Conservation (phyloP, 73 alveolate genomes). For the Tetrahymena thermophila region DNA sequence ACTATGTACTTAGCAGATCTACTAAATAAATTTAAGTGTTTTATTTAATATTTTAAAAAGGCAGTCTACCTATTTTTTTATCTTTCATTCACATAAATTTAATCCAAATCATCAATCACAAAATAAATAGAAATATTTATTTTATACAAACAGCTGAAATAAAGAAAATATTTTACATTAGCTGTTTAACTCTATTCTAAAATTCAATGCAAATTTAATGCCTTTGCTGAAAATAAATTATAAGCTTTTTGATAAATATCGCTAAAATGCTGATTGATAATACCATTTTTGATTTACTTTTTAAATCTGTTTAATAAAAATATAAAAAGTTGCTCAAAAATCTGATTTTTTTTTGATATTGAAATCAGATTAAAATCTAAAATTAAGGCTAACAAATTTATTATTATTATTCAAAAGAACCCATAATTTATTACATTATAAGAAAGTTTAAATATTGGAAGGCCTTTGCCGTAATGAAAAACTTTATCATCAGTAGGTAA, state of each 20-base stretch:
- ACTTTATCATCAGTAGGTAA: conserved; percentile 1
- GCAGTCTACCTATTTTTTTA: no score
- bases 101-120: no score
- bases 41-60: no score
- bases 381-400: not conserved
- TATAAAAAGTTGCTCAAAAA: not conserved
- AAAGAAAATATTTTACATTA: no score
- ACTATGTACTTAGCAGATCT: no score
- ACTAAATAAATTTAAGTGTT: no score
- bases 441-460: not conserved
- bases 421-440: not conserved
- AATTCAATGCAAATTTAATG: no score
- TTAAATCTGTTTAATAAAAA: not conserved
- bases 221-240: not conserved
- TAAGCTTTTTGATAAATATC: not conserved
- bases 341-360: not conserved
- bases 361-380: not conserved
- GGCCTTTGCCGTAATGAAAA: not conserved
- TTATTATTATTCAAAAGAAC: not conserved
- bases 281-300: not conserved
- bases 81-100: no score
- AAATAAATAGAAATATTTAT: no score
- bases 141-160: not conserved
- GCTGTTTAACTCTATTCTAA: not conserved
- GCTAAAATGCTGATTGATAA: not conserved